A percentile compares a stretch with the other conserved stretches of the same genome.
phyloP scores from a whole-genome alignment of 2,329 filamentous ascomycete genomes.

The Eutypella sp. region DNA sequence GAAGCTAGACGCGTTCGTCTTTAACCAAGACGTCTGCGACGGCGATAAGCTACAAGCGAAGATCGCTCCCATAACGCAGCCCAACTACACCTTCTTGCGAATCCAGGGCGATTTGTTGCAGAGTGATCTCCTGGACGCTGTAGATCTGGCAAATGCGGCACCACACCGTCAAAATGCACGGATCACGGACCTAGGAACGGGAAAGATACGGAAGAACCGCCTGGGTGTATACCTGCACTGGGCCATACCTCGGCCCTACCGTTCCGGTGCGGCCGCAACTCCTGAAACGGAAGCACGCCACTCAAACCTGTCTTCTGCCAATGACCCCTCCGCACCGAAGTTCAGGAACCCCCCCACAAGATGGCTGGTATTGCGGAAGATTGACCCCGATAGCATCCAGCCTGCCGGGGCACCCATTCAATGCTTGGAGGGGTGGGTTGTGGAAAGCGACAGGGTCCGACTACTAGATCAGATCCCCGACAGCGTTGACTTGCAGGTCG shows the following conservation, averaged over 20 bases:
- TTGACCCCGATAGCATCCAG: conserved; percentile 15
- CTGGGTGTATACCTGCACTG: no score
- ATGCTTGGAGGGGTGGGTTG: conserved; percentile 29
- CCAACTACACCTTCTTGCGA: conserved; percentile 40
- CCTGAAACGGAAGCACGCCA: background rate
- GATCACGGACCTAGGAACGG: no score
- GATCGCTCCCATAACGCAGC: conserved; percentile 39
- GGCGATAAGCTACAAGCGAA: conserved; percentile 13
- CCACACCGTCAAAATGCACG: conserved; percentile 30
- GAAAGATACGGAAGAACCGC: no score
- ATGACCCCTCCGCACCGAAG: conserved; percentile 3
- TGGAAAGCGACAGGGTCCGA: conserved; percentile 33
- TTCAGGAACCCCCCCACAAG: conserved; percentile 24
- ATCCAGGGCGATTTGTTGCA: conserved; percentile 31
- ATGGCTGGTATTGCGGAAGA: conserved; percentile 33
- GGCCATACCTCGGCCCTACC: conserved; percentile 33
- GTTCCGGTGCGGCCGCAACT: conserved; percentile 18
- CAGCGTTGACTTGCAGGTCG: conserved; percentile 32
- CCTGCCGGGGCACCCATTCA: conserved; percentile 6
- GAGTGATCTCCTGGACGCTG: conserved; percentile 31
- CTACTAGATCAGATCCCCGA: conserved; percentile 25
- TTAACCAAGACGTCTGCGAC: conserved; percentile 24
- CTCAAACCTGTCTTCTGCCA: no score
- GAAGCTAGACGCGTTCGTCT: conserved; percentile 27
- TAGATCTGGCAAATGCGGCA: conserved; percentile 31